Evolutionary conservation across 139 green algal species (phyloP), one percentile per base, ranked within the genome.

Genomic region (Picochlorum sp.): DNA sequence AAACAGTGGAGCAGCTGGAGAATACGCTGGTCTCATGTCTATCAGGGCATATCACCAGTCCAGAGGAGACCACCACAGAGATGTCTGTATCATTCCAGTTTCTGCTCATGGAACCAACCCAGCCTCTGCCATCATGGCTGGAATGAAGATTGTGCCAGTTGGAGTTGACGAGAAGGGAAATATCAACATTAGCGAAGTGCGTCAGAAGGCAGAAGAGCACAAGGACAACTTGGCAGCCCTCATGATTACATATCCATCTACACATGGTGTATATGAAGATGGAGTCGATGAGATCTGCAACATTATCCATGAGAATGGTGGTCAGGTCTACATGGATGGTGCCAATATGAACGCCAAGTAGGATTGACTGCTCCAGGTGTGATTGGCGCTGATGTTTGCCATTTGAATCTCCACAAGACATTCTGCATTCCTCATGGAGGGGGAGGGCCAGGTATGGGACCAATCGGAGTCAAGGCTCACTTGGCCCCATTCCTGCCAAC

Each of bases 321-420:
- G 94, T 38, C 72, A 79, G 61, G 94, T 99, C 50, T 99, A 99
- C 91, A 99, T 99, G 94, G 94, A 99, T 74, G 94, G 94, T 3
- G 94, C 94, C 66, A 99, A 99, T 86, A 99, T 99, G 94, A 99
- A 99, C 70, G 94, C 94, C 83, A 95, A 88, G 94, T 99, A 3
- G 94, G 94, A 15, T 78, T 99, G 34, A 99, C 94, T 10, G 86
- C 87, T 14, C 94, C 94, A 23, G 94, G 94, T 47, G 80, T 92
- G 80, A 98, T 99, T 61, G 94, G 94, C 63, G 94, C 94, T 8
- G 94, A 99, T 70, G 94, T 99, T 67, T 99, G 94, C 81, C 94
- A 99, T 76, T 75, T 99, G 10, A 99, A 99, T 81, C 81, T 99
- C 65, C 94, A 99, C 89, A 99, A 99, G 85, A 99, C 94, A 50